Base-by-base conservation (phyloP, 2,329 filamentous ascomycete genomes). In the Xylaria digitata region DNA sequence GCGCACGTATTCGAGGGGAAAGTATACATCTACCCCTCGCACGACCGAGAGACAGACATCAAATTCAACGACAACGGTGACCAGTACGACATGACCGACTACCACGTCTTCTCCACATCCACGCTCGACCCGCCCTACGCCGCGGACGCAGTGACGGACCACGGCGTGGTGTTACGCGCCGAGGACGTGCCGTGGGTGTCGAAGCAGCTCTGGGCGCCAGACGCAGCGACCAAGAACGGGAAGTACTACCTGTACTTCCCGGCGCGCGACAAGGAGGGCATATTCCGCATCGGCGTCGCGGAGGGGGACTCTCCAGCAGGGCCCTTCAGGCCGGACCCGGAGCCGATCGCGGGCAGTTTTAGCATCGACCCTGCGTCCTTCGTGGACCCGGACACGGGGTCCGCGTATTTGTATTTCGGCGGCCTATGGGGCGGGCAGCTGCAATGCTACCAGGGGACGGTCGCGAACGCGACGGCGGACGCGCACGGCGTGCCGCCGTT, bases 11-110 rank as follows among this genome's bases (percentile, higher is more conserved):
- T 94, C 82, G 88, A 93, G 69, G 86, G 85, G 78, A 89, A 85
- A 71, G 80, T 94, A 67, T 94, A 93, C 82, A 87, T 94, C 80
- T 94, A 94, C 81, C 91, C 92, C 21, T 94, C 91, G 23, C 91
- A 94, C 80, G 91, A 94, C 79, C 87, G 90, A 71, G 89, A 92
- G 78, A 92, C 90, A 5, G 86, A 89, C 78, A 92, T 93, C 78
- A 65, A 86, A 64, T 90, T 91, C 83, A 94, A 94, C 81, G 91
- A 94, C 84, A 93, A 93, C 84, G 92, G 92, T 76, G 91, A 93
- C 80, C 92, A 94, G 78, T 94, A 93, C 78, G 92, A 93, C 81
- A 94, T 94, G 92, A 85, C 82, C 63, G 92, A 94, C 82, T 94
- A 94, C 84, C 91, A 94, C 79, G 92, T 94, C 77, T 89, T 94